Base-by-base conservation (phyloP, 768 basidiomycete genomes). In the Piloderma croceum region DNA sequence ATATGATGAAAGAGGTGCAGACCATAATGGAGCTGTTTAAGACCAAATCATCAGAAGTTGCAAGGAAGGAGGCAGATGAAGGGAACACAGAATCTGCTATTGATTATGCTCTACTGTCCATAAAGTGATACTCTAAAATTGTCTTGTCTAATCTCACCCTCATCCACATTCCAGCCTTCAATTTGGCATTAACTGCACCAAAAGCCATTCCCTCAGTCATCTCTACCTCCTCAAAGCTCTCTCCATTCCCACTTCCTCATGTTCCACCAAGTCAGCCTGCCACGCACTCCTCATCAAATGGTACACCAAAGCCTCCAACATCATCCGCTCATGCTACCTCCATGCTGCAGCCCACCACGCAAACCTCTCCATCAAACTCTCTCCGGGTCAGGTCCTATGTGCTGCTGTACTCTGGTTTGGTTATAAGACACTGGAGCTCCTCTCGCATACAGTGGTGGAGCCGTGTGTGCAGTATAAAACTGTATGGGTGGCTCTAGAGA, bases 11-110 rank as follows among this genome's bases (percentile, higher is more conserved):
- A 15, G 19, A 43, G 24, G 23, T 33, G 7, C 18, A 39, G n/a
- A 29, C 33, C 4, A 22, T 44, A 5, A 24, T 25, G 19, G 7
- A 21, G 4, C 34, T 45, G 3, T 22, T 43, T 9, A 17, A 25
- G 21, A 27, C 38, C n/a, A 45, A 18, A 24, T 19, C 44, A 7
- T 11, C 32, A 15, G 25, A 45, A n/a, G n/a, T 38, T 21, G 37
- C 40, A 6, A 20, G 34, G 29, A 45, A 29, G 36, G 40, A 41
- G 25, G 47, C 47, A 20, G 47, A 48, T 18, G 25, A 24, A 2
- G 43, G 47, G 36, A 38, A 10, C 38, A 43, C 25, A 4, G 38
- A 3, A 27, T 32, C 24, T 24, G n/a, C 38, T 21, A 5, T 39
- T 29, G 11, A 29, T 18, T 27, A 18, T 39, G 13, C 11, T 39